Evolutionary conservation across 805 yeast genomes (phyloP), one percentile per base, ranked within the genome.

Genomic region (Nakazawaea molendinolei): DNA sequence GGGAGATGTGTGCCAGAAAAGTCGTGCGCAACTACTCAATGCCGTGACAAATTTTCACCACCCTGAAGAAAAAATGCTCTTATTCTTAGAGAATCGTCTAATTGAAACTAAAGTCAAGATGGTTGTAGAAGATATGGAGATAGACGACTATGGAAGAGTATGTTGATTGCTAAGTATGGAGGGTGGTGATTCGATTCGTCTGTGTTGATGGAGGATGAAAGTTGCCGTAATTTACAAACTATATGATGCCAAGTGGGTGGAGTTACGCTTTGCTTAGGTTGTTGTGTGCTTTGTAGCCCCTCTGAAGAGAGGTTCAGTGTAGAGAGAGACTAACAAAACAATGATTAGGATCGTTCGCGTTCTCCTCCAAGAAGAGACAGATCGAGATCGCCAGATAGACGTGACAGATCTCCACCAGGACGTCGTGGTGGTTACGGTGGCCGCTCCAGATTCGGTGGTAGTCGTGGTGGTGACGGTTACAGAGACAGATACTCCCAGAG

Each of bases 121-220:
- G 41, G 41, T 38, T 23, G 41, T 33, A 34, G 80, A 74, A 40
- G 67, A 61, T 38, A 75, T 76, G 77, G 83, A 76, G 47, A 65
- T 74, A 44, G 84, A 76, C 52, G 77, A 74, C 45, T 71, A 71
- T 48, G 63, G 75, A 53, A 72, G 79, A 15, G 28, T 40, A 28
- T 19, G 33, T 31, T 26, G 33, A 34, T 23, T 12, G 33, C 16
- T 8, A 16, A 15, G 13, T 15, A 23, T 26, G 22, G 5, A 23
- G 27, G 10, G 16, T 17, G 25, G 13, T n/a, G n/a, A n/a, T n/a
- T n/a, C n/a, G n/a, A n/a, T n/a, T n/a, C n/a, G n/a, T n/a, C n/a
- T n/a, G n/a, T n/a, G n/a, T n/a, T n/a, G n/a, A n/a, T n/a, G n/a
- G n/a, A n/a, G n/a, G n/a, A n/a, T n/a, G n/a, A n/a, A n/a, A n/a